Conservation (phyloP, 2,329 filamentous ascomycete genomes). For the Claviceps arundinis region DNA sequence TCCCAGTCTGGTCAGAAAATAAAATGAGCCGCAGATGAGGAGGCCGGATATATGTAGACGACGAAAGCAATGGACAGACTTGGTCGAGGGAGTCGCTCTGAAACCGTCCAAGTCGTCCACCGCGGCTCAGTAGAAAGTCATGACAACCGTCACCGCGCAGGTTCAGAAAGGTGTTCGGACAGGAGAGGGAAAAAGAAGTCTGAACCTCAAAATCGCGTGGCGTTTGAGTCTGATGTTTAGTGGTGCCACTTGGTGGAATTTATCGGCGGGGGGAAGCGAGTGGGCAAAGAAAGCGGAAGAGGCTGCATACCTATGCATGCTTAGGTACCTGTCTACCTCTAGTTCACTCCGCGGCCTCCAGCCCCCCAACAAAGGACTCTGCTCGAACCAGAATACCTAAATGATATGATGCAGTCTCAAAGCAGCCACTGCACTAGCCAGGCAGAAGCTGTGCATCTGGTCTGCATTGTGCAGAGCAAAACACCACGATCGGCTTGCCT, state of each 20-base stretch:
- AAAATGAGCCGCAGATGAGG: neutral
- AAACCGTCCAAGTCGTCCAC: neutral
- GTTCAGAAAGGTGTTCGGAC: neutral
- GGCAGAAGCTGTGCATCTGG: too few species aligned
- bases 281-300: neutral
- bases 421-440: too few species aligned
- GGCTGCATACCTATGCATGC: neutral
- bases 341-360: too few species aligned
- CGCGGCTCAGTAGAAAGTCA: neutral
- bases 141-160: neutral
- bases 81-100: neutral
- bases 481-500: too few species aligned
- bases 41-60: neutral
- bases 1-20: neutral
- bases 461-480: too few species aligned
- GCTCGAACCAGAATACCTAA: too few species aligned
- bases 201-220: neutral
- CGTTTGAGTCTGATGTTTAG: neutral
- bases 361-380: too few species aligned
- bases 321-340: too few species aligned
- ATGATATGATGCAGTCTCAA: too few species aligned
- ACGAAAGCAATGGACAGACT: neutral
- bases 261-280: neutral
- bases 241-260: neutral
- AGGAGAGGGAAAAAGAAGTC: neutral